Conservation (phyloP, 164 flowering plant genomes). For the Aristolochia contorta region DNA sequence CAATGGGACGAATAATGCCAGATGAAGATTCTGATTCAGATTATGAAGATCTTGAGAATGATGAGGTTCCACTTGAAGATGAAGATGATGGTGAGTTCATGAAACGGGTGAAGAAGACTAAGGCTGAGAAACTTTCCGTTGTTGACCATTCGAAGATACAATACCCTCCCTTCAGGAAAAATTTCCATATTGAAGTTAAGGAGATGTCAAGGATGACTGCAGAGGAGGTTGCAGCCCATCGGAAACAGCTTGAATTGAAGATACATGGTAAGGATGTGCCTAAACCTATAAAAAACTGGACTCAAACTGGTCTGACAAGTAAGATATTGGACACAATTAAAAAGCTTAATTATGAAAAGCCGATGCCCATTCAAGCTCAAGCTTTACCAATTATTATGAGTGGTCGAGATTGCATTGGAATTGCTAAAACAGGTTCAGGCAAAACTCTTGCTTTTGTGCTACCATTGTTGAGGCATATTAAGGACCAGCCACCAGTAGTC, state of each 20-base stretch:
- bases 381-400: constrained; percentile 91
- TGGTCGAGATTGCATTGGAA: constrained; percentile 95
- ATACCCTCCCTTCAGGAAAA: constrained; percentile 68
- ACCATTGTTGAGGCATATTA: constrained; percentile 97
- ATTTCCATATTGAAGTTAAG: constrained; percentile 88
- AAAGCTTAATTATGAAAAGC: constrained; percentile 81
- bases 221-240: constrained; percentile 66
- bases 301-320: constrained; percentile 77
- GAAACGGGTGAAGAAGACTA: constrained; percentile 94
- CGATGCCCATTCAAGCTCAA: constrained; percentile 95
- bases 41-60: constrained; percentile 48
- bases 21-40: constrained; percentile 91
- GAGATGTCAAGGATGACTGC: constrained; percentile 73
- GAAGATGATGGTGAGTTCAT: constrained; percentile 96
- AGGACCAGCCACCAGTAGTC: constrained; percentile 84
- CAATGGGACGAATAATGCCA: constrained; percentile 74
- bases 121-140: constrained; percentile 77
- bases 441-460: constrained; percentile 93
- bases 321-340: constrained; percentile 73
- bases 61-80: constrained; percentile 49
- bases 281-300: constrained; percentile 80
- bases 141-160: constrained; percentile 94
- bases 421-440: constrained; percentile 97
- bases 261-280: constrained; percentile 95
- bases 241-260: constrained; percentile 81